These are phyloP conservation scores for Ogataea philodendri DNA, from an alignment of 805 yeast genomes.

Conservation along the genomic window DNA sequence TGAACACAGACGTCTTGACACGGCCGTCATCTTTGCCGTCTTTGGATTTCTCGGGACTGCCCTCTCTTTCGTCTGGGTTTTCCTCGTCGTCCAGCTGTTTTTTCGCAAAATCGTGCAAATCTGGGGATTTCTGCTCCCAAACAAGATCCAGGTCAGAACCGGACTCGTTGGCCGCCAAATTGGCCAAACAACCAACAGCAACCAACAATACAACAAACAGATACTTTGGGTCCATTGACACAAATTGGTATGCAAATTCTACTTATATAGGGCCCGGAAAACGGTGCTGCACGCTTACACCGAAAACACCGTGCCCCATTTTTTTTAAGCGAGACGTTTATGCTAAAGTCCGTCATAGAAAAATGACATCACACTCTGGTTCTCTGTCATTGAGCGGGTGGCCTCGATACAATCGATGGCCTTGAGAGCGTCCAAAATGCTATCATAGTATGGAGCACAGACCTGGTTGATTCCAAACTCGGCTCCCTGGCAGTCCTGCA, in stretches of 20 bases:
- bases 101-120: too few species aligned
- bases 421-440: constrained; percentile 56
- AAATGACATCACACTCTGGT: constrained; percentile 16
- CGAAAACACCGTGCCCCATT: constrained; percentile 10
- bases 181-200: too few species aligned
- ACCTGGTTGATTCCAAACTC: constrained; percentile 33
- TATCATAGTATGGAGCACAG: constrained; percentile 43
- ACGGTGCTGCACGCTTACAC: too few species aligned
- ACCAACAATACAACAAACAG: too few species aligned
- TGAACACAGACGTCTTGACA: constrained; percentile 43
- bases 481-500: constrained; percentile 25
- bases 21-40: constrained; percentile 39
- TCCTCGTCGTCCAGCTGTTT: constrained; percentile 26
- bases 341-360: constrained; percentile 5
- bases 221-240: too few species aligned
- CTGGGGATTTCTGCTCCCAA: too few species aligned
- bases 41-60: constrained; percentile 33
- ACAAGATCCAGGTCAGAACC: too few species aligned
- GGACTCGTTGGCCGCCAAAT: too few species aligned
- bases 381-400: constrained; percentile 19
- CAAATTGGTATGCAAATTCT: too few species aligned
- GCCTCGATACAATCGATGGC: constrained; percentile 40
- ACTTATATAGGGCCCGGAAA: too few species aligned
- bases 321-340: not conserved
- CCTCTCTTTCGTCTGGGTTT: constrained; percentile 35